Base-by-base conservation (phyloP, 768 basidiomycete genomes). In the Tephrocybe sp. region DNA sequence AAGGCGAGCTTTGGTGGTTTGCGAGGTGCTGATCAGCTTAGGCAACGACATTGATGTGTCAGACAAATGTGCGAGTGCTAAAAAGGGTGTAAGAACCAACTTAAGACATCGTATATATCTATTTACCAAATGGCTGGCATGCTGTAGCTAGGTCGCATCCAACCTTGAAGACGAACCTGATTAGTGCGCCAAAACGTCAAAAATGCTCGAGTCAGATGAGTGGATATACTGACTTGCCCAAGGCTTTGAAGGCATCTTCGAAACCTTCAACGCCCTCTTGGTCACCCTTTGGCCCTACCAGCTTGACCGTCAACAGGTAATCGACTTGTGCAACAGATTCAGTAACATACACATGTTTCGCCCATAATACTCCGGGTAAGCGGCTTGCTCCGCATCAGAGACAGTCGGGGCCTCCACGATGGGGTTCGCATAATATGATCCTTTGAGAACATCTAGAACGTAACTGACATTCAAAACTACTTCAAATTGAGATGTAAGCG, bases 391-490 rank as follows among this genome's bases (percentile, higher is more conserved):
- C 30, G 73, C 77, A 2, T 74, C 65, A 12, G 84, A 65, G 2
- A 92, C 87, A n/a, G 76, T 69, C 0, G 87, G 81, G 24, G 65
- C 57, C 49, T 94, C 93, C 0, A 85, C 62, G 21, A 86, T 68
- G 8, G 93, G 93, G 60, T 88, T 94, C 53, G 93, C 94, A 65
- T 99, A 99, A 72, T 85, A 99, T 0, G 90, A 93, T 3, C 95
- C 96, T 67, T 98, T 98, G 60, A 95, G 72, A 2, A 78, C 73
- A 65, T 98, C 93, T 86, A 4, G 34, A n/a, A 36, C 15, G 15
- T 30, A 11, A 30, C 15, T 15, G 9, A 4, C 34, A 36, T 41
- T 41, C 23, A 30, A 11, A 11, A 30, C 28, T 5, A 11, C n/a
- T n/a, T n/a, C 11, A 11, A 30, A 33, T 26, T 24, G 33, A 18